Evolutionary conservation across 495 filamentous ascomycete genomes (phyloP), one percentile per base, ranked within the genome.

Genomic region (Parathielavia appendiculata): DNA sequence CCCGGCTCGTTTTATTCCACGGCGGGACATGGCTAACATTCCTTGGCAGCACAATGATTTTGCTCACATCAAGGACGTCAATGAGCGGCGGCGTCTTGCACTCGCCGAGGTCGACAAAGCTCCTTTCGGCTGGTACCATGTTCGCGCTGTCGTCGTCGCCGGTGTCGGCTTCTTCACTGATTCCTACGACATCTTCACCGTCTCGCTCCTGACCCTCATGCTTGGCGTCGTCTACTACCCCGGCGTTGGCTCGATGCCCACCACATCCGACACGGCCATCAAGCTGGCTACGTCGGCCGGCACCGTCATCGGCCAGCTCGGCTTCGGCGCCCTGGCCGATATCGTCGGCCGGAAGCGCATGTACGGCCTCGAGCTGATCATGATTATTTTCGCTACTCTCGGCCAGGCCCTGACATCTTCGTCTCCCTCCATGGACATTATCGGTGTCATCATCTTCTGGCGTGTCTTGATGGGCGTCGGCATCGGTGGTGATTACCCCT

Each of bases 221-320:
- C 69, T 89, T 51, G 88, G 87, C 54, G 77, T 90, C n/a, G 86
- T 88, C 56, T 90, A 82, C 78, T 90, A 78, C 74, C 78, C 69
- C 45, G 69, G 67, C 43, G 45, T 61, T 22, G 81, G 86, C 39
- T 59, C 65, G 4, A 86, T 90, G 66, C 84, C 85, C 23, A 77
- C 75, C 51, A 73, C 69, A 57, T 81, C 85, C 10, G 88, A 92
- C 66, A 92, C 87, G 2, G 89, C 87, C 48, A 90, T 96, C 76
- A 96, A 96, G 72, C 84, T 91, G 14, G 82, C 90, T 9, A 93
- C 90, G n/a, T 92, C 87, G 11, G 86, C 82, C 57, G 91, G 91
- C 44, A 95, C 89, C 23, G 89, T 95, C 59, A 73, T 95, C 58
- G 91, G 91, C 44, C 91, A 95, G 72, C 70, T 95, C 23, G 80